Evolutionary conservation across 192 early-diverging fungal genomes (phyloP).

Genomic region (Cladochytrium replicatum): DNA sequence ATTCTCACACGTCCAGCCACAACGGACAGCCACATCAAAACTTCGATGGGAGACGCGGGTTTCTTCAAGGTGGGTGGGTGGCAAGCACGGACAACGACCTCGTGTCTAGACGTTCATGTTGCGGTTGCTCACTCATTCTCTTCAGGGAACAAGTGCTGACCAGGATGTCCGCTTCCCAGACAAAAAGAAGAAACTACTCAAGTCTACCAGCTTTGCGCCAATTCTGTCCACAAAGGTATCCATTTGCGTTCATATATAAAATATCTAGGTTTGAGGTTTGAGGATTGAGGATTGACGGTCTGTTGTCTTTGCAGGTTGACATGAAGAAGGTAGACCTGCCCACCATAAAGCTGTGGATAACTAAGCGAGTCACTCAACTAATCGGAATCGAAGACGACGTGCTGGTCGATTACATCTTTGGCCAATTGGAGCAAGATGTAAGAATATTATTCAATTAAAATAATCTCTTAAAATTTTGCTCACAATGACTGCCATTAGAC

Average conservation of each 20-base stretch:
- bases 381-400: slow-evolving; percentile 94
- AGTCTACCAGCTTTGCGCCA: slow-evolving; percentile 69
- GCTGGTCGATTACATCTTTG: slow-evolving; percentile 74
- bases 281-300: not conserved
- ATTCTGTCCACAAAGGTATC: slow-evolving; percentile 64
- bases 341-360: slow-evolving; percentile 85
- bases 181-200: slow-evolving; percentile 74
- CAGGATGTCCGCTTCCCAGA: slow-evolving; percentile 72
- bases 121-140: not conserved
- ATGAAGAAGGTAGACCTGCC: slow-evolving; percentile 81
- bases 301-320: slow-evolving; percentile 50
- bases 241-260: slow-evolving; percentile 53
- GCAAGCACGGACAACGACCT: too few relatives aligned
- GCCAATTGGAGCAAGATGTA: slow-evolving; percentile 70
- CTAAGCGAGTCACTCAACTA: slow-evolving; percentile 52
- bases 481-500: slow-evolving; percentile 29
- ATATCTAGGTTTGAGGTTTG: slow-evolving; percentile 31
- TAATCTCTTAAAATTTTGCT: not conserved
- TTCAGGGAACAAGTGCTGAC: slow-evolving; percentile 60
- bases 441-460: not conserved
- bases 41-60: slow-evolving; percentile 46
- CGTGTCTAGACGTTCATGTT: too few relatives aligned
- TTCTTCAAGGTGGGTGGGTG: slow-evolving; percentile 40
- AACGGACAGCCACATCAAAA: too few relatives aligned
- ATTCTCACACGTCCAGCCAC: too few relatives aligned